A percentile compares a stretch with the other conserved stretches of the same genome.
phyloP scores from a whole-genome alignment of 768 basidiomycete species.

The Pisolithus marmoratus region DNA sequence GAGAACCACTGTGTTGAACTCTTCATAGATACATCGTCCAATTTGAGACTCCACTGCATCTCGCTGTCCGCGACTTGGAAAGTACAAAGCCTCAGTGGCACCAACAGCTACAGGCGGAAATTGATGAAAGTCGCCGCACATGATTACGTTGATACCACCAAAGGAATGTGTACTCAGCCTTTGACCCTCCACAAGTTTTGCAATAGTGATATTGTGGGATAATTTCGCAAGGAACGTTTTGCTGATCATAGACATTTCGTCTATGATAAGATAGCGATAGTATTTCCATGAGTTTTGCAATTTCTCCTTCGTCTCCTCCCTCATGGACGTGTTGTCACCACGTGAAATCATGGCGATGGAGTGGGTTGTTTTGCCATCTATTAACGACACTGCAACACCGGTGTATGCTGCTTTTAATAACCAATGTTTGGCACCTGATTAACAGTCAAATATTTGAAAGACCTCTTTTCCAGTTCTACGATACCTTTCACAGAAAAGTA shows the following conservation, averaged over 20 bases:
- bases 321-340: background rate
- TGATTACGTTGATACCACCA: slow-evolving; percentile 35
- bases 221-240: slow-evolving; percentile 15
- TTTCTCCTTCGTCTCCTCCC: background rate
- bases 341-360: slow-evolving; percentile 18
- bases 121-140: slow-evolving; percentile 40
- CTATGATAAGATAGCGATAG: slow-evolving; percentile 20
- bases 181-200: slow-evolving; percentile 8
- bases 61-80: background rate
- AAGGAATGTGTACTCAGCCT: slow-evolving; percentile 15
- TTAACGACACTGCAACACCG: slow-evolving; percentile 35
- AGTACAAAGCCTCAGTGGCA: slow-evolving; percentile 7
- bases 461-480: too few relatives aligned
- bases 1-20: too few relatives aligned
- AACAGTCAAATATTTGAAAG: too few relatives aligned
- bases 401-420: slow-evolving; percentile 35
- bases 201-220: slow-evolving; percentile 13
- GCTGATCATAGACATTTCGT: slow-evolving; percentile 38
- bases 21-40: too few relatives aligned
- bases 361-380: slow-evolving; percentile 34
- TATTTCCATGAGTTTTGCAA: background rate
- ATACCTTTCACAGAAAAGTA: slow-evolving; percentile 19
- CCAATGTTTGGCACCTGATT: background rate
- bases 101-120: slow-evolving; percentile 6
- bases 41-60: too few relatives aligned